Evolutionary conservation across 805 yeast genomes (phyloP).

Genomic region (Hanseniaspora mollemarum): DNA sequence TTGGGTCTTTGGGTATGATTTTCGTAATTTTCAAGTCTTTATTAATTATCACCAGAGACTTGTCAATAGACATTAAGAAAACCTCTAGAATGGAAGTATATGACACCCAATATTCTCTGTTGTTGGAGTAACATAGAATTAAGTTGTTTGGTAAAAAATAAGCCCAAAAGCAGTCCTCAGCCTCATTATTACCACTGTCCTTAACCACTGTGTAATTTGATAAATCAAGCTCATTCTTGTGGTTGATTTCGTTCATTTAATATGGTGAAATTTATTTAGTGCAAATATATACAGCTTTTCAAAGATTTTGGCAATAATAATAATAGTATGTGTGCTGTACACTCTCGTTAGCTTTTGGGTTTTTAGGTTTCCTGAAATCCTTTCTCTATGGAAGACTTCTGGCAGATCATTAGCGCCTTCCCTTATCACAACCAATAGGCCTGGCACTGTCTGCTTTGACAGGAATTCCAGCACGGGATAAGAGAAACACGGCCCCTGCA

Average conservation of each 20-base stretch:
- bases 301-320: too few species aligned
- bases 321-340: not conserved
- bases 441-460: too few species aligned
- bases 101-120: conserved; percentile 8
- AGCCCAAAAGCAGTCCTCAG: not conserved
- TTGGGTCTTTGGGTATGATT: not conserved
- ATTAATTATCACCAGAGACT: not conserved
- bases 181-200: not conserved
- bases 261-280: not conserved
- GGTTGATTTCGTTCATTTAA: not conserved
- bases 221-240: not conserved
- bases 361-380: too few species aligned
- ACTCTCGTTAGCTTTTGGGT: too few species aligned
- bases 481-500: too few species aligned
- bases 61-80: not conserved
- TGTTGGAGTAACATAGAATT: not conserved
- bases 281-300: too few species aligned
- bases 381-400: too few species aligned
- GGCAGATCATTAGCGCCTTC: not conserved
- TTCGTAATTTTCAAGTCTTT: not conserved
- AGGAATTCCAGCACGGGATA: too few species aligned
- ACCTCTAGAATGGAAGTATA: conserved; percentile 5
- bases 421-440: not conserved
- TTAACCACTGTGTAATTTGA: not conserved
- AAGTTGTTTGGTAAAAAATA: not conserved